Conservation (phyloP, 805 yeast genomes). For the Saccharomycopsis microspora region DNA sequence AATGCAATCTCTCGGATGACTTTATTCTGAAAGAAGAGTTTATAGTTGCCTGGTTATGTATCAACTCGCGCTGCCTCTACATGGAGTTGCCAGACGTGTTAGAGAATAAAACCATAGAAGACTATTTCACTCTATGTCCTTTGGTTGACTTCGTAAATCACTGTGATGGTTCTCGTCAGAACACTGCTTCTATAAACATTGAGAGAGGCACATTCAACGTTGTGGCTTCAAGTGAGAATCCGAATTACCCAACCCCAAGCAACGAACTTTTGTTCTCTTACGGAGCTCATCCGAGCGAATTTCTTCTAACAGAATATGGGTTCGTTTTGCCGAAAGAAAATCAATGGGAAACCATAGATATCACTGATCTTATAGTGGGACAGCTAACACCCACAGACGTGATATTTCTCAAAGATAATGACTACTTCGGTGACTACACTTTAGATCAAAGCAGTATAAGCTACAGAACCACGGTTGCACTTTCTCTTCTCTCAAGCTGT, state of each 20-base stretch:
- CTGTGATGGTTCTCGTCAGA: slow-evolving; percentile 26
- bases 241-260: background rate
- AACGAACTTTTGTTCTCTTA: slow-evolving; percentile 60
- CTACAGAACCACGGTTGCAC: slow-evolving; percentile 65
- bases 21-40: slow-evolving; percentile 21
- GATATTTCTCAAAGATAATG: slow-evolving; percentile 34
- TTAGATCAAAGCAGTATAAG: slow-evolving; percentile 42
- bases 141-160: slow-evolving; percentile 85
- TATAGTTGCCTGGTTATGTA: slow-evolving; percentile 74
- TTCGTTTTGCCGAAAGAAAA: slow-evolving; percentile 44
- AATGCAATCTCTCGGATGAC: background rate
- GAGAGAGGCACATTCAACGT: slow-evolving; percentile 43
- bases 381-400: slow-evolving; percentile 22
- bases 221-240: slow-evolving; percentile 5
- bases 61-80: slow-evolving; percentile 85
- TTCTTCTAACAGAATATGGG: slow-evolving; percentile 79
- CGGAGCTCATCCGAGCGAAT: slow-evolving; percentile 84
- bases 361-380: slow-evolving; percentile 32
- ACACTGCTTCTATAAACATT: slow-evolving; percentile 41
- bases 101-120: slow-evolving; percentile 35
- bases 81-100: slow-evolving; percentile 41
- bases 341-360: slow-evolving; percentile 61
- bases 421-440: slow-evolving; percentile 70
- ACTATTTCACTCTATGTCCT: slow-evolving; percentile 86
- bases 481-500: slow-evolving; percentile 35